Conservation (phyloP, 2,329 filamentous ascomycete species). For the Colletotrichum tabaci region DNA sequence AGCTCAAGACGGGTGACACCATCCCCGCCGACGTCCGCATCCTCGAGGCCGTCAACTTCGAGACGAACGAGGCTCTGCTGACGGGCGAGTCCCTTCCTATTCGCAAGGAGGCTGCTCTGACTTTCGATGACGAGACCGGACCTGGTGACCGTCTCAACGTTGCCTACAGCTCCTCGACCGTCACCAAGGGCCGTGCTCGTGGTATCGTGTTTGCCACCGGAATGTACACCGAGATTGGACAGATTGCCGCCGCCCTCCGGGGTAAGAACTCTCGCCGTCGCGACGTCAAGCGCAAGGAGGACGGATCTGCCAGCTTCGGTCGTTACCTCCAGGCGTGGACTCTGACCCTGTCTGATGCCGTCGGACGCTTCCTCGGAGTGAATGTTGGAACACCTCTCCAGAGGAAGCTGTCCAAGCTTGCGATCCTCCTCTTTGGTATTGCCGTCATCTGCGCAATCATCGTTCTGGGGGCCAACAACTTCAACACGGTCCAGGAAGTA, state of each 20-base stretch:
- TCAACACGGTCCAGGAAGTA: constrained; percentile 55
- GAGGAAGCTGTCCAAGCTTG: constrained; percentile 78
- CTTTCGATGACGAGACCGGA: constrained; percentile 59
- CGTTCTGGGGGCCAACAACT: constrained; percentile 60
- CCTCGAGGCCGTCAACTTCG: constrained; percentile 74
- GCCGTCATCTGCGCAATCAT: constrained; percentile 64
- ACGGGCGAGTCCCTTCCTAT: constrained; percentile 76
- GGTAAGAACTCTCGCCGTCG: constrained; percentile 54
- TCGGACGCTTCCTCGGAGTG: constrained; percentile 64
- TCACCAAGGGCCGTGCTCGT: constrained; percentile 72
- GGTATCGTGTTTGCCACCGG: constrained; percentile 75
- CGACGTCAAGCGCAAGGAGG: constrained; percentile 60
- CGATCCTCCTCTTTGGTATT: constrained; percentile 76
- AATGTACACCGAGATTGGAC: constrained; percentile 74
- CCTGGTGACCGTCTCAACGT: constrained; percentile 74
- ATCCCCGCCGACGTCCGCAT: constrained; percentile 72
- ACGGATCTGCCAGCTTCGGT: constrained; percentile 52
- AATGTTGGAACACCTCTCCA: constrained; percentile 77
- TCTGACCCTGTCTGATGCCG: constrained; percentile 53
- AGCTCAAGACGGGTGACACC: constrained; percentile 71
- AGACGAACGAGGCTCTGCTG: constrained; percentile 76
- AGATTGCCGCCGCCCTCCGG: constrained; percentile 67
- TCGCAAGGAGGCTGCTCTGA: constrained; percentile 64
- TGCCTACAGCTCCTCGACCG: constrained; percentile 74
- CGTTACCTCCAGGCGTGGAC: constrained; percentile 55